These are phyloP conservation scores for Collybia sp. DNA, from an alignment of 768 basidiomycete species.

Conservation along the genomic window DNA sequence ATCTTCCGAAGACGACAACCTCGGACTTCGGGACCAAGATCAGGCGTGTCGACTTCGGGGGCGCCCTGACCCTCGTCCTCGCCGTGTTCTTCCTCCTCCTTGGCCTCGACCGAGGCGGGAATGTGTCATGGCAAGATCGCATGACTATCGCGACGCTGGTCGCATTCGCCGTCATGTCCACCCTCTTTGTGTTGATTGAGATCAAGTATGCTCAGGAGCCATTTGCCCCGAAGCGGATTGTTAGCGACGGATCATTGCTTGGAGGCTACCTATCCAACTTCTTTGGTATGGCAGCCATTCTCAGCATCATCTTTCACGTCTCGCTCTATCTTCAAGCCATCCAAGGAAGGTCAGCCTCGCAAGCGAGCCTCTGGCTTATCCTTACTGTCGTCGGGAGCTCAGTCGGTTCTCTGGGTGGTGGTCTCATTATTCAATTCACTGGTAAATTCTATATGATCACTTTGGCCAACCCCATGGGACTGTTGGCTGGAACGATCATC, in stretches of 20 bases:
- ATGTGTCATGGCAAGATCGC: conserved; percentile 39
- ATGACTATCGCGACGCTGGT: conserved; percentile 31
- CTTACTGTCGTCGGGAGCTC: conserved; percentile 42
- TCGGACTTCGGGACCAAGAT: conserved; percentile 46
- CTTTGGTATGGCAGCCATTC: conserved; percentile 41
- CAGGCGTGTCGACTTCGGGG: conserved; percentile 58
- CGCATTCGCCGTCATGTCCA: conserved; percentile 25
- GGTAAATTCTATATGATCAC: conserved; percentile 55
- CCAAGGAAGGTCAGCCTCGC: conserved; percentile 36
- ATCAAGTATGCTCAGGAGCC: conserved; percentile 50
- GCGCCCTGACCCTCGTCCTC: conserved; percentile 49
- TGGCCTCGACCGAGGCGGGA: conserved; percentile 51
- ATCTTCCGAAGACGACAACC: conserved; percentile 38
- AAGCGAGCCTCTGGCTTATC: conserved; percentile 50
- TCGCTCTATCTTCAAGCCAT: conserved; percentile 60
- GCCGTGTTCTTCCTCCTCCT: conserved; percentile 53
- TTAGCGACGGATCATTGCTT: conserved; percentile 42
- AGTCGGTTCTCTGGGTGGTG: conserved; percentile 44
- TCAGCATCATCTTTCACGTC: conserved; percentile 46
- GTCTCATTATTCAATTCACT: conserved; percentile 52
- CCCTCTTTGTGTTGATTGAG: conserved; percentile 43
- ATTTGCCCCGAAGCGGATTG: conserved; percentile 52
- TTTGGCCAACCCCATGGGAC: conserved; percentile 30
- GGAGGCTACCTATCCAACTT: conserved; percentile 58
- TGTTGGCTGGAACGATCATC: conserved; percentile 31